phyloP scores from a whole-genome alignment of 164 flowering plant species.

The Euptelea pleiosperma region DNA sequence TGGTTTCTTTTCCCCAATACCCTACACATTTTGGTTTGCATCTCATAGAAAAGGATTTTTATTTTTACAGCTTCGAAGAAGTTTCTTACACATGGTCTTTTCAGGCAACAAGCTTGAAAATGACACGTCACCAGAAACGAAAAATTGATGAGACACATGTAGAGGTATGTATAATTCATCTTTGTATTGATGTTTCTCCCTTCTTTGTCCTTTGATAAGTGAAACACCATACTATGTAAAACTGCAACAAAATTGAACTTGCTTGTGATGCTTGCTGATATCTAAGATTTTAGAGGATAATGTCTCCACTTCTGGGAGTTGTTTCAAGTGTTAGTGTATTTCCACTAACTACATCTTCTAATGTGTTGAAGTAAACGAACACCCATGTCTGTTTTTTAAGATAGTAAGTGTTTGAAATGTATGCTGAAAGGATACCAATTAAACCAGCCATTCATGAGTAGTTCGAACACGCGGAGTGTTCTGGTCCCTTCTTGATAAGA shows the following conservation, averaged over 20 bases:
- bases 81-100: conserved; percentile 22
- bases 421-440: too few species aligned
- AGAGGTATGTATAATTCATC: conserved; percentile 52
- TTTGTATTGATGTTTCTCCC: background rate
- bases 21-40: background rate
- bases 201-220: background rate
- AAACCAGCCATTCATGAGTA: too few species aligned
- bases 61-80: conserved; percentile 19
- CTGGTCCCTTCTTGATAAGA: too few species aligned
- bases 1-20: background rate
- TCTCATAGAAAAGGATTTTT: conserved; percentile 10
- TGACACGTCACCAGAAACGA: conserved; percentile 98
- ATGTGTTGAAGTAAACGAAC: too few species aligned
- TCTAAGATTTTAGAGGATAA: background rate
- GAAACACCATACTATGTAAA: background rate
- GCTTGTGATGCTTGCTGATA: background rate
- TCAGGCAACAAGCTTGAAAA: conserved; percentile 90
- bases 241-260: background rate
- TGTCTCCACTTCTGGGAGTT: background rate
- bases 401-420: too few species aligned
- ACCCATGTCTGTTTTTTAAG: too few species aligned
- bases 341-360: too few species aligned
- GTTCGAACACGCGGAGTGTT: too few species aligned
- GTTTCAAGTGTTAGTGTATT: too few species aligned
- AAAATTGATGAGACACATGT: conserved; percentile 98